Conservation (phyloP, 1,139 yeast genomes). For the Zygotorulaspora mrakii region DNA sequence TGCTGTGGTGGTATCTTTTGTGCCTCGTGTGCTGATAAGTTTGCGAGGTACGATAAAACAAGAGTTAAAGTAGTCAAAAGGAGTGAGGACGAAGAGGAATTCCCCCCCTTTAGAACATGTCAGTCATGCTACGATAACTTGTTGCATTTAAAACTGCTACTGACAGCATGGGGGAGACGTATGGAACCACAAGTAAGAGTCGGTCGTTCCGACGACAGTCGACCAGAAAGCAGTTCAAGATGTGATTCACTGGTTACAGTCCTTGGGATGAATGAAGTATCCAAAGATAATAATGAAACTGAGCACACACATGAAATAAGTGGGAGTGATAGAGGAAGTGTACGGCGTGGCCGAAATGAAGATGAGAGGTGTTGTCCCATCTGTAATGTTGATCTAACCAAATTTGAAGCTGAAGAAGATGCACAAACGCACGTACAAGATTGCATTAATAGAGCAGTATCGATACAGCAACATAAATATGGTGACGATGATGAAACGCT, state of each 20-base stretch:
- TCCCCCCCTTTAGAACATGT: constrained; percentile 34
- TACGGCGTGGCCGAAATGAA: constrained; percentile 28
- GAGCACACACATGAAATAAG: constrained; percentile 12
- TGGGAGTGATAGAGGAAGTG: constrained; percentile 14
- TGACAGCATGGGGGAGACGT: constrained; percentile 22
- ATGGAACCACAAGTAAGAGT: constrained; percentile 10
- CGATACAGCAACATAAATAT: constrained; percentile 53
- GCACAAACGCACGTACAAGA: constrained; percentile 65
- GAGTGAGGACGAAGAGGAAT: constrained; percentile 66
- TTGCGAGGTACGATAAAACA: constrained; percentile 29
- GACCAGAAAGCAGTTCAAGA: constrained; percentile 43
- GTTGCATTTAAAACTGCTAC: constrained; percentile 23
- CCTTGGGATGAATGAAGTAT: constrained; percentile 11
- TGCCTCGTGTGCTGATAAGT: constrained; percentile 27
- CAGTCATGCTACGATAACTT: constrained; percentile 35
- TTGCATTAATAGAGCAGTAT: constrained; percentile 66
- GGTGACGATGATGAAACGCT: constrained; percentile 22
- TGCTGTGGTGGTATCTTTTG: constrained; percentile 38
- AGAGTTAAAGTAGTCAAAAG: constrained; percentile 67
- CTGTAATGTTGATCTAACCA: constrained; percentile 45
- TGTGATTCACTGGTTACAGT: constrained; percentile 7
- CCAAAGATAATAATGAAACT: constrained; percentile 11
- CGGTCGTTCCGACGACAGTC: constrained; percentile 39
- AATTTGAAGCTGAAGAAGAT: constrained; percentile 41
- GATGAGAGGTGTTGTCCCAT: constrained; percentile 52